Evolutionary conservation across 768 basidiomycete species (phyloP).

Genomic region (Termitomyces sp.): DNA sequence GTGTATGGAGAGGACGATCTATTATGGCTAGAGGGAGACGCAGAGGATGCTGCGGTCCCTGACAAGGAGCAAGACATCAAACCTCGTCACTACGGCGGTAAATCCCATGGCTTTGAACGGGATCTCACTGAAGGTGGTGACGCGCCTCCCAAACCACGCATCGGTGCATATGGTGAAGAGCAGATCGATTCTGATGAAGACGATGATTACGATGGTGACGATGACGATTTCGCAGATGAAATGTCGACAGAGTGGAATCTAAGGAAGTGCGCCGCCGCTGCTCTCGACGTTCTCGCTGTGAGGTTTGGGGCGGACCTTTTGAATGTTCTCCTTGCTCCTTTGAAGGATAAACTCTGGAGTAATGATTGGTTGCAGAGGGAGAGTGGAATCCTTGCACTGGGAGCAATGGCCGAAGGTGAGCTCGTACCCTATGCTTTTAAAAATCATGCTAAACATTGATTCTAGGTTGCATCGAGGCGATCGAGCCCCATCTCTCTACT

Average conservation of each 20-base stretch:
- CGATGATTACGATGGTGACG: constrained; percentile 82
- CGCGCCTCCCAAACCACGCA: constrained; percentile 32
- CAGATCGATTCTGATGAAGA: constrained; percentile 82
- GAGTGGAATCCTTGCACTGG: constrained; percentile 91
- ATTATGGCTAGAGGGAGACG: constrained; percentile 90
- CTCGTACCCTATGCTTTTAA: background rate
- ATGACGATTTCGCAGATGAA: constrained; percentile 93
- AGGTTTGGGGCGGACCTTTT: constrained; percentile 88
- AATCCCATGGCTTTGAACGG: constrained; percentile 80
- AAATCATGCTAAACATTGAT: constrained; percentile 1
- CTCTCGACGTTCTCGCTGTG: constrained; percentile 93
- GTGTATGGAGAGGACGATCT: constrained; percentile 94
- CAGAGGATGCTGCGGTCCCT: constrained; percentile 84
- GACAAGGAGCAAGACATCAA: constrained; percentile 97
- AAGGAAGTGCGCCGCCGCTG: constrained; percentile 96
- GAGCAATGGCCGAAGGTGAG: constrained; percentile 97
- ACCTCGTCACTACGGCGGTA: constrained; percentile 86
- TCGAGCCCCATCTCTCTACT: constrained; percentile 92
- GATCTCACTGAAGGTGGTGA: constrained; percentile 40
- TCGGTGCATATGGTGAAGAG: constrained; percentile 77
- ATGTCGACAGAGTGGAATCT: constrained; percentile 99
- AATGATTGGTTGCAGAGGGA: constrained; percentile 91
- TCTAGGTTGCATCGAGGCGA: constrained; percentile 91
- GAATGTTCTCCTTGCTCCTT: constrained; percentile 78
- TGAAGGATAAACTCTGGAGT: constrained; percentile 94